These are phyloP conservation scores for Thymus mandschuricus DNA, from an alignment of 257 asterid species.

Conservation along the genomic window DNA sequence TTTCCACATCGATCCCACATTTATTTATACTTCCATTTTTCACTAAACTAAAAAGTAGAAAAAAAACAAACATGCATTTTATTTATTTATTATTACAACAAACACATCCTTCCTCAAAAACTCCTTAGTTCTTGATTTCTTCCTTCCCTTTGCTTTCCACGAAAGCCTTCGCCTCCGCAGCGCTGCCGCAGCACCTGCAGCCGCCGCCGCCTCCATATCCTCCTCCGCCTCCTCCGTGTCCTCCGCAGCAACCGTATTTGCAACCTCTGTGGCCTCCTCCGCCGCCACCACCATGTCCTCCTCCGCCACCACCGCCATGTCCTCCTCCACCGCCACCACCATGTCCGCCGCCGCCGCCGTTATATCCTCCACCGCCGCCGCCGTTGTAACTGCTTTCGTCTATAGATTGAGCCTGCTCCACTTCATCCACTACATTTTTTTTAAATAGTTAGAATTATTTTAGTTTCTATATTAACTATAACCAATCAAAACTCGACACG, in stretches of 20 bases:
- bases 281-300: not conserved
- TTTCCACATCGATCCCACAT: not conserved
- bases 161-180: slow-evolving; percentile 24
- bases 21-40: not conserved
- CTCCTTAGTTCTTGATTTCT: not conserved
- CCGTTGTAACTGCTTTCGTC: not conserved
- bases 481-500: no score
- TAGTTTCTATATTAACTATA: no score
- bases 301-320: not conserved
- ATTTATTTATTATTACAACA: no score
- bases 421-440: slow-evolving; percentile 24
- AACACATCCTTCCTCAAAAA: not conserved
- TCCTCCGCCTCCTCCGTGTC: not conserved
- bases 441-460: no score
- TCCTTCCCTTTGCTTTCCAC: slow-evolving; percentile 23
- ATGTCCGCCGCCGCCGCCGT: not conserved
- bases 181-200: not conserved
- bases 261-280: not conserved
- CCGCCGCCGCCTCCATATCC: not conserved
- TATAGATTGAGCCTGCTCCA: not conserved
- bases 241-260: not conserved
- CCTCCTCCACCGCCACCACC: slow-evolving; percentile 16
- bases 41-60: not conserved
- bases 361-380: not conserved
- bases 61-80: no score